phyloP scores from a whole-genome alignment of 2,329 filamentous ascomycete genomes.

The Fusarium marasasianum region DNA sequence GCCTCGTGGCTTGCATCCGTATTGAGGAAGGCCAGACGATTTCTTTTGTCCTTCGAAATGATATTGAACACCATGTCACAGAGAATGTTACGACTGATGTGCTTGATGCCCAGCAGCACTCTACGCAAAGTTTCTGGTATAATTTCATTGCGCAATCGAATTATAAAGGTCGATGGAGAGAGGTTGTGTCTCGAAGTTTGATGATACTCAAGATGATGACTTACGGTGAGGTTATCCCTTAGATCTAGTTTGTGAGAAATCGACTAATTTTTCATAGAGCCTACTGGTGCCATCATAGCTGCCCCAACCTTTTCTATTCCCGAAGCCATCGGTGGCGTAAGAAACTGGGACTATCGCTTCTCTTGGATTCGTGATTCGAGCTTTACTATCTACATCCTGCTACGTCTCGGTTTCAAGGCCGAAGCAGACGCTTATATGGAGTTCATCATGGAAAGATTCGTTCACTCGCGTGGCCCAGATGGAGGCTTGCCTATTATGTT shows the following conservation, averaged over 20 bases:
- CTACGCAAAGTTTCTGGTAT: conserved; percentile 77
- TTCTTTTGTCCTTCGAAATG: conserved; percentile 74
- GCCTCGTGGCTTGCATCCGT: conserved; percentile 67
- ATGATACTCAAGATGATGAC: conserved; percentile 81
- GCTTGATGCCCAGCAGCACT: conserved; percentile 71
- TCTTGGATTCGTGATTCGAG: conserved; percentile 82
- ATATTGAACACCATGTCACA: conserved; percentile 66
- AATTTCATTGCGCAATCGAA: conserved; percentile 76
- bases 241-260: too few species aligned
- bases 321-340: conserved; percentile 74
- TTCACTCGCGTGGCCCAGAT: conserved; percentile 66
- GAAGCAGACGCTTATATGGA: conserved; percentile 83
- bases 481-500: conserved; percentile 83
- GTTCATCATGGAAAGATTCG: conserved; percentile 78
- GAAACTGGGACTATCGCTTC: conserved; percentile 79
- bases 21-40: conserved; percentile 73
- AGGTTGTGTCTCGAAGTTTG: conserved; percentile 75
- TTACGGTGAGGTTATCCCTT: conserved; percentile 53
- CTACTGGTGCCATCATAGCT: conserved; percentile 80
- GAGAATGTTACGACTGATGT: conserved; percentile 65
- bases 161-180: conserved; percentile 77
- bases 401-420: conserved; percentile 77
- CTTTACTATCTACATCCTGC: conserved; percentile 80
- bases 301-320: conserved; percentile 81
- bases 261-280: conserved; percentile 57